A percentile compares a stretch with the other conserved stretches of the same genome.
Evolutionary conservation across 1,284 basidiomycete species (phyloP).

Genomic region (Amylostereum chailletii): DNA sequence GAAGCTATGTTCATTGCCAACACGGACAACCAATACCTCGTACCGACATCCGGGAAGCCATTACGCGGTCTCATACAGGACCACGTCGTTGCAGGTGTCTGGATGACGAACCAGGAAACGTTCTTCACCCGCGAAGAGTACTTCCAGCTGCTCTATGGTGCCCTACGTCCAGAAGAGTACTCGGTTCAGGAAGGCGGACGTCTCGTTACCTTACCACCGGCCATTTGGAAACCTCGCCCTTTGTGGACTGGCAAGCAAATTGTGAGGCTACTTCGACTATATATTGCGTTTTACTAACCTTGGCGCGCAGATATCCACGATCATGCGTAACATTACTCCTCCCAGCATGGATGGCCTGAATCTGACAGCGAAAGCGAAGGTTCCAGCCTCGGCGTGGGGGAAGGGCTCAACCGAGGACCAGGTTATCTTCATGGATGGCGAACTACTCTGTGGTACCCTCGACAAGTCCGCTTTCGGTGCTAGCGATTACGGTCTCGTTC

Average conservation of each 20-base stretch:
- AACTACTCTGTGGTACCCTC: slow-evolving; percentile 86
- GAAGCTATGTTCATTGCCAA: slow-evolving; percentile 94
- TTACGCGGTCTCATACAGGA: slow-evolving; percentile 98
- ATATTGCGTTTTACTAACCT: slow-evolving; percentile 1
- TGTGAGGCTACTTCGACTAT: slow-evolving; percentile 38
- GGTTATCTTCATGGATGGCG: slow-evolving; percentile 89
- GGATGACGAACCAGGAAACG: slow-evolving; percentile 96
- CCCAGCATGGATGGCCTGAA: slow-evolving; percentile 77
- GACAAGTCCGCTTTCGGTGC: slow-evolving; percentile 99
- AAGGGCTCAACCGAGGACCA: slow-evolving; percentile 74
- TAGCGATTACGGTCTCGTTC: slow-evolving; percentile 91
- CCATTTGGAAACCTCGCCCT: slow-evolving; percentile 86
- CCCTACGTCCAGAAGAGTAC: slow-evolving; percentile 83
- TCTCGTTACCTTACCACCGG: slow-evolving; percentile 80
- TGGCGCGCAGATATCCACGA: slow-evolving; percentile 74
- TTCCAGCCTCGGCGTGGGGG: slow-evolving; percentile 80
- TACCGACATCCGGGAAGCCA: slow-evolving; percentile 96
- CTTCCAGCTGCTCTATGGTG: slow-evolving; percentile 94
- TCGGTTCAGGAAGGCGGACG: slow-evolving; percentile 52
- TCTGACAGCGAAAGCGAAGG: slow-evolving; percentile 82
- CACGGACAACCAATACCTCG: slow-evolving; percentile 98
- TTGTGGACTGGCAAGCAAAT: slow-evolving; percentile 99
- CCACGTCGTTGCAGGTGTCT: slow-evolving; percentile 96
- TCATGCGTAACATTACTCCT: slow-evolving; percentile 90
- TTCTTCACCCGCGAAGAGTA: slow-evolving; percentile 97